These are phyloP conservation scores for Pulveroboletus sp. DNA, from an alignment of 768 basidiomycete genomes.

Conservation along the genomic window DNA sequence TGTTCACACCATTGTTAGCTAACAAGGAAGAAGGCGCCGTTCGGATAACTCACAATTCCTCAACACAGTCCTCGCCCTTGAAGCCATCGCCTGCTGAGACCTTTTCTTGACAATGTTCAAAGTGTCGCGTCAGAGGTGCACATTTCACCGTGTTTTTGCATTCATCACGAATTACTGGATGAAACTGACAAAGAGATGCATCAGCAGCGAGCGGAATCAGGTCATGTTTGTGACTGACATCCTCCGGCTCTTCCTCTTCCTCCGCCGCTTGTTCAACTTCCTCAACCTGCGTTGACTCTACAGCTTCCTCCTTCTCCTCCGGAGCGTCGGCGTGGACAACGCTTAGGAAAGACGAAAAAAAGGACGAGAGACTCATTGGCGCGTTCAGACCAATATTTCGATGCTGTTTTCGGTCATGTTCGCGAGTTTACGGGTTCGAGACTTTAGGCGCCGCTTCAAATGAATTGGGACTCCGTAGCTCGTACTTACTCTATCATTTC, in stretches of 20 bases:
- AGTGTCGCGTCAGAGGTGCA: conserved; percentile 70
- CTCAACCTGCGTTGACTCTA: conserved; percentile 36
- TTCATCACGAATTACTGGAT: conserved; percentile 73
- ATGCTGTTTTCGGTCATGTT: conserved; percentile 4
- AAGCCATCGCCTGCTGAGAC: conserved; percentile 78
- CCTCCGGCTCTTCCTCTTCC: conserved; percentile 69
- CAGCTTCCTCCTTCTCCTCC: conserved; percentile 22
- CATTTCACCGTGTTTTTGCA: conserved; percentile 69
- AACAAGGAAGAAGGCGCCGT: neutral
- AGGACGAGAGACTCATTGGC: conserved; percentile 41
- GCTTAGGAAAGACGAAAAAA: conserved; percentile 43
- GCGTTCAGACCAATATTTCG: conserved; percentile 10
- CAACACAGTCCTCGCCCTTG: conserved; percentile 90
- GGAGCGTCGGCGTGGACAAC: conserved; percentile 42
- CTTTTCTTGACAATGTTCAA: conserved; percentile 89
- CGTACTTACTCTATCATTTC: no score
- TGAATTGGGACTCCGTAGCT: neutral
- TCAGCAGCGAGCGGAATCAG: neutral
- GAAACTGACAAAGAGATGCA: conserved; percentile 40
- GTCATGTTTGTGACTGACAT: conserved; percentile 50
- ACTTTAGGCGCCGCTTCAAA: conserved; percentile 21
- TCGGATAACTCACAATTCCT: conserved; percentile 71
- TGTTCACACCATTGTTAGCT: conserved; percentile 4
- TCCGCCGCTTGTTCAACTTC: conserved; percentile 50
- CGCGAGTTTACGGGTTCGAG: conserved; percentile 27